phyloP scores from a whole-genome alignment of 2,329 filamentous ascomycete species.

The Lecanoromycetidae sp. region DNA sequence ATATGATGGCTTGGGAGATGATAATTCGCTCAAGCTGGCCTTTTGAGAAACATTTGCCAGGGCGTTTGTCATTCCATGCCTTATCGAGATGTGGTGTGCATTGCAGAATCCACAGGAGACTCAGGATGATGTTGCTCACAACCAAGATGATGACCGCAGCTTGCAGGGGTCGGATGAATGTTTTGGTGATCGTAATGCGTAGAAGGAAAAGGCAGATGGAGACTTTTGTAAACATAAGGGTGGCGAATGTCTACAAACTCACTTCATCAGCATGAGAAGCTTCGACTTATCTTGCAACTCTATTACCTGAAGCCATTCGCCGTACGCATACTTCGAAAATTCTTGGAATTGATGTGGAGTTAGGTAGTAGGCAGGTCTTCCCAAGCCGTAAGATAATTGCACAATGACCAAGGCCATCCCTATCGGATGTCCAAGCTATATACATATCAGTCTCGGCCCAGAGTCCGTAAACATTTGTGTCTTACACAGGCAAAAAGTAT shows the following conservation, averaged over 20 bases:
- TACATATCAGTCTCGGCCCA: background rate
- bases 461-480: no score
- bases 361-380: slow-evolving; percentile 12
- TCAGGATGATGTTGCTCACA: slow-evolving; percentile 9
- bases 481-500: slow-evolving; percentile 10
- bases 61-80: slow-evolving; percentile 7
- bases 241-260: slow-evolving; percentile 11
- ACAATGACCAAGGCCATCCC: slow-evolving; percentile 9
- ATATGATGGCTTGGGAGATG: slow-evolving; percentile 15
- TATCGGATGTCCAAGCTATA: slow-evolving; percentile 9
- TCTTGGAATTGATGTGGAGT: slow-evolving; percentile 4
- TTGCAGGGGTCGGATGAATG: slow-evolving; percentile 9
- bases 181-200: slow-evolving; percentile 9
- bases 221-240: slow-evolving; percentile 16
- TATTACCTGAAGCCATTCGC: slow-evolving; percentile 15
- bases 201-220: slow-evolving; percentile 16
- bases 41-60: slow-evolving; percentile 6
- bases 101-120: slow-evolving; percentile 10
- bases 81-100: slow-evolving; percentile 10
- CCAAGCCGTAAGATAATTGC: slow-evolving; percentile 16
- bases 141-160: slow-evolving; percentile 4
- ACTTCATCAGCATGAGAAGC: no score
- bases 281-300: no score
- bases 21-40: slow-evolving; percentile 14
- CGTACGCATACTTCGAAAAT: slow-evolving; percentile 11